These are phyloP conservation scores for Mycena filopes DNA, from an alignment of 768 basidiomycete species.

Conservation along the genomic window DNA sequence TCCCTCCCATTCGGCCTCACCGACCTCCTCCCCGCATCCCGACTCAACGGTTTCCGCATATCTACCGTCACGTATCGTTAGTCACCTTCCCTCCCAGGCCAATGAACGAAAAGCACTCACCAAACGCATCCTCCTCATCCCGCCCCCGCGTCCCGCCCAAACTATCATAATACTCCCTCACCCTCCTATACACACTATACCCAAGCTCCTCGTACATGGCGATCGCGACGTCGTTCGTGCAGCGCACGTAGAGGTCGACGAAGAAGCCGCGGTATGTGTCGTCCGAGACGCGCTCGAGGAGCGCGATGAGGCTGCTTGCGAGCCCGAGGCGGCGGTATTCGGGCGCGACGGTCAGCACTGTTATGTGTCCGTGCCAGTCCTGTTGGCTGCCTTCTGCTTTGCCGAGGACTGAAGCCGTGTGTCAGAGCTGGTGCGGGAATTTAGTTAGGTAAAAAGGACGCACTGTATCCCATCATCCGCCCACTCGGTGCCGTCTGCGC, in stretches of 20 bases:
- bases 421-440: neutral
- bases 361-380: constrained; percentile 96
- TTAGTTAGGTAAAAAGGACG: constrained; percentile 1
- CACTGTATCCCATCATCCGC: constrained; percentile 94
- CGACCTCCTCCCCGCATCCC: constrained; percentile 55
- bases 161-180: constrained; percentile 89
- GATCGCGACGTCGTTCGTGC: constrained; percentile 86
- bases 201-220: constrained; percentile 93
- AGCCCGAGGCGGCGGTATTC: constrained; percentile 90
- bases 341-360: constrained; percentile 94
- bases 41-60: constrained; percentile 64
- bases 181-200: constrained; percentile 92
- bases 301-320: constrained; percentile 85
- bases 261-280: constrained; percentile 86
- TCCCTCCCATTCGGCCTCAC: constrained; percentile 62
- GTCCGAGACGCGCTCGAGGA: constrained; percentile 89
- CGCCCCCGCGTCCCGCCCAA: constrained; percentile 83
- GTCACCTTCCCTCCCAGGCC: neutral
- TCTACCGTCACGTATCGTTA: constrained; percentile 44
- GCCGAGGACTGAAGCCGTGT: constrained; percentile 74
- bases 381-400: constrained; percentile 84
- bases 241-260: constrained; percentile 96
- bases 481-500: constrained; percentile 84
- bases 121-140: constrained; percentile 92
- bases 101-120: constrained; percentile 57